These are phyloP conservation scores for Teratosphaeriaceae sp. DNA, from an alignment of 2,329 filamentous ascomycete genomes.

Conservation along the genomic window DNA sequence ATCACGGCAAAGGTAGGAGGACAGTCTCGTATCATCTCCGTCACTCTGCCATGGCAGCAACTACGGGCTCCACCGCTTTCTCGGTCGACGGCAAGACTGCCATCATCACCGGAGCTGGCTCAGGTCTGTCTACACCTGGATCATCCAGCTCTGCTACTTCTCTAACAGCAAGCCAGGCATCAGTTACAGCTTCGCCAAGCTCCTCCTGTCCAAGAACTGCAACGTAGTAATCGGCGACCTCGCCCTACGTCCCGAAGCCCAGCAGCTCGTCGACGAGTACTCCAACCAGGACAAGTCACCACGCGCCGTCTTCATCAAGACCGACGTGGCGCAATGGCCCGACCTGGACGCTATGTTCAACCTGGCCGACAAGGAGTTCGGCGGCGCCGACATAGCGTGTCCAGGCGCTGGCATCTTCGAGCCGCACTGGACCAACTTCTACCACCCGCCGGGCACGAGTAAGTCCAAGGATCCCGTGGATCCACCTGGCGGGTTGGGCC, in stretches of 20 bases:
- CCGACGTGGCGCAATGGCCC: constrained; percentile 44
- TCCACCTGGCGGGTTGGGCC: constrained; percentile 18
- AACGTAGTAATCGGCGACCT: constrained; percentile 45
- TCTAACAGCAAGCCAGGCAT: too few relatives aligned
- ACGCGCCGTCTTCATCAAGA: constrained; percentile 38
- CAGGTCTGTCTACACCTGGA: too few relatives aligned
- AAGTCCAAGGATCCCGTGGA: constrained; percentile 29
- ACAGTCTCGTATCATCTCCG: background rate
- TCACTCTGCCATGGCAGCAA: constrained; percentile 14
- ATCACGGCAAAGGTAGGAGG: background rate
- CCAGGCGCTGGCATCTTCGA: constrained; percentile 46
- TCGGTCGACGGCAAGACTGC: constrained; percentile 40
- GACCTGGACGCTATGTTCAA: constrained; percentile 45
- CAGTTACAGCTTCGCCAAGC: constrained; percentile 39
- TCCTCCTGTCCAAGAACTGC: constrained; percentile 40
- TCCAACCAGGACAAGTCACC: constrained; percentile 26
- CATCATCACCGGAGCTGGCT: constrained; percentile 43
- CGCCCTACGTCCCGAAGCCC: constrained; percentile 41
- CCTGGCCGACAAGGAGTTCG: constrained; percentile 43
- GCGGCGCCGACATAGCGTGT: constrained; percentile 40
- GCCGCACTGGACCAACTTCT: constrained; percentile 40
- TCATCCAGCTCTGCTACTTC: too few relatives aligned
- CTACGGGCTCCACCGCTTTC: constrained; percentile 25
- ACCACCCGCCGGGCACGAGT: constrained; percentile 38
- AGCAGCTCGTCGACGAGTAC: constrained; percentile 34